Base-by-base conservation (phyloP, 257 asterid genomes). In the Plantago major region DNA sequence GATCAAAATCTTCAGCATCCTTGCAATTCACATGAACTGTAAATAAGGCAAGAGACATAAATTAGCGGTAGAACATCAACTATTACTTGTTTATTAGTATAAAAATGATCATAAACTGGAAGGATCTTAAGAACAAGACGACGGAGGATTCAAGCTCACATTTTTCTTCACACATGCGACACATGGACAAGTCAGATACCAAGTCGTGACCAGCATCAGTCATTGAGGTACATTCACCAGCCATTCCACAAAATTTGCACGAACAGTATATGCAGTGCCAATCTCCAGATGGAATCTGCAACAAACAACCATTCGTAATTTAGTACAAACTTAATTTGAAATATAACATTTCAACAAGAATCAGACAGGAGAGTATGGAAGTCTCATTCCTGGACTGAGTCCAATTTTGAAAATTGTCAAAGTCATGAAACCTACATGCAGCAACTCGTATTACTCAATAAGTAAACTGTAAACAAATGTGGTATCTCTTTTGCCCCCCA, bases 201-300 rank as follows among this genome's bases (percentile, higher is more conserved):
- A 58, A 53, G 67, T 66, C 69, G 7, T 49, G 68, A 49, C 63
- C 78, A 63, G 69, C 78, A 61, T 76, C 81, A 48, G 63, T 64
- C 37, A 43, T 57, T 46, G 71, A 77, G 70, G 75, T 66, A 55
- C 57, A 77, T 76, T 71, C 78, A 64, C 75, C 76, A 53, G 84
- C 81, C 67, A 64, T 30, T 68, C 88, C 97, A 78, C 99, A 93
- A 72, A 85, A 85, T 63, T 89, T 89, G 87, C 99, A 93, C 49
- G 95, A 82, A 81, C 99, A 93, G 72, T 87, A 81, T 42, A 81
- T 71, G 60, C 97, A 93, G 57, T 75, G 69, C 96, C 97, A 93
- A 69, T 93, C 91, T 76, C 97, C 99, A 71, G 83, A 63, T 54
- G 99, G 99, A 60, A 81, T 68, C 78, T 89, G 76, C 78, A 77